Percentiles rank a stretch among this genome's conserved stretches.
Conservation (phyloP, 495 filamentous ascomycete genomes). For the Penicillium ucsense region DNA sequence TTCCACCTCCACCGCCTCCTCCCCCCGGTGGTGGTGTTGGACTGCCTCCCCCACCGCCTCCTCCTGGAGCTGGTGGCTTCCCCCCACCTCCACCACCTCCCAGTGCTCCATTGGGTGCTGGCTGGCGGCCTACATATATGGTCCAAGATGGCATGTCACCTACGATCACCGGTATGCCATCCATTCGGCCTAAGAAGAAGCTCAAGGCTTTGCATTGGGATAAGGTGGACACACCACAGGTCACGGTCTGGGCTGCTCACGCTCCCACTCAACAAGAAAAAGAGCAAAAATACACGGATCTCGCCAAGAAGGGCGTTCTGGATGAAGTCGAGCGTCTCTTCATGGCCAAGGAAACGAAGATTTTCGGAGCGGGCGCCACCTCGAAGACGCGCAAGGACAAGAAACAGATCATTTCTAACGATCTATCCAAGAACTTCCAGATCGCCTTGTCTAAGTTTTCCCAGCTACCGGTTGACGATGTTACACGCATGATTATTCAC, state of each 20-base stretch:
- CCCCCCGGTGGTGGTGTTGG: constrained; percentile 39
- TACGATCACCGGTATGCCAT: constrained; percentile 49
- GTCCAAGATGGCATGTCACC: constrained; percentile 30
- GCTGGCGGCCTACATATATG: constrained; percentile 39
- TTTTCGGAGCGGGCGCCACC: constrained; percentile 54
- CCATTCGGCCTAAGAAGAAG: constrained; percentile 93
- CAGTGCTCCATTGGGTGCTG: constrained; percentile 48
- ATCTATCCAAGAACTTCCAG: constrained; percentile 85
- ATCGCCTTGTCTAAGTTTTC: constrained; percentile 90
- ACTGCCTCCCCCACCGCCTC: constrained; percentile 43
- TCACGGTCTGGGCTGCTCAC: constrained; percentile 91
- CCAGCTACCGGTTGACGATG: constrained; percentile 63
- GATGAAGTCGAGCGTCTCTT: constrained; percentile 97
- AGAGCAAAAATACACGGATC: constrained; percentile 90
- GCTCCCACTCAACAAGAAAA: constrained; percentile 68
- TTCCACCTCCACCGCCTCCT: constrained; percentile 13
- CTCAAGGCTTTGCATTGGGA: constrained; percentile 99
- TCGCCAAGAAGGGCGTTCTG: constrained; percentile 85
- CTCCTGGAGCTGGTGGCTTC: constrained; percentile 31
- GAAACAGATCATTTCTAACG: constrained; percentile 91
- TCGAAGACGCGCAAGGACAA: constrained; percentile 75
- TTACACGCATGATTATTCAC: constrained; percentile 89
- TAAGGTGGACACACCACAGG: constrained; percentile 88
- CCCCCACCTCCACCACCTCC: constrained; percentile 53
- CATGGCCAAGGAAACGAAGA: constrained; percentile 93